Base-by-base conservation (phyloP, 192 early-diverging fungal species). In the Backusella macrospora region DNA sequence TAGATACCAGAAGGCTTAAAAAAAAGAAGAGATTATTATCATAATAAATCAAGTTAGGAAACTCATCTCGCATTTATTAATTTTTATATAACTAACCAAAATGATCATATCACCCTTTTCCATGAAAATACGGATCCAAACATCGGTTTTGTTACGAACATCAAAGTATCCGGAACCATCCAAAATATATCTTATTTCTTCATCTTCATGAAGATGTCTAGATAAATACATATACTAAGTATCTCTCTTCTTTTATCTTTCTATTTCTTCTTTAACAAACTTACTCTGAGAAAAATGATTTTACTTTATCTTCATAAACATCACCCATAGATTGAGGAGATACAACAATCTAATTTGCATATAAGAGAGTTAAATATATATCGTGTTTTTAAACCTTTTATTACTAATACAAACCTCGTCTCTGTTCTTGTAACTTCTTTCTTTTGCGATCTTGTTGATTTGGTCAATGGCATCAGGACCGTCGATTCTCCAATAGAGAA, bases 111-210 rank as follows among this genome's bases (percentile, higher is more conserved):
- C 98, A 1, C 90, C 90, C 46, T 78, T 78, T 37, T 82, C 83
- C 26, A 93, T 84, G 15, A 78, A 76, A 76, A 99, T 95, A 67
- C 98, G 90, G 70, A 99, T 92, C 98, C 96, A 99, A 23, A 82
- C 65, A 69, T 91, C 87, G 1, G 72, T 49, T 23, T 66, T 78
- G 75, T 88, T 87, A 48, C 93, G 85, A 46, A 93, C 89, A 72
- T 93, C 96, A 87, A 99, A 96, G 85, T 90, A 99, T n/a, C 96
- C 98, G 21, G 89, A 85, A 15, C 98, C 98, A 15, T 92, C 95
- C 45, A 95, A 68, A 65, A 97, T 90, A 76, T 84, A 98, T 34
- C 98, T 90, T 74, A 99, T 99, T 81, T 99, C 96, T 85, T 99
- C 98, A 73, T 97, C 97, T 70, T 96, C 96, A 80, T 98, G 96